phyloP scores from a whole-genome alignment of 805 yeast species.

The Saccharomycopsis sp. region DNA sequence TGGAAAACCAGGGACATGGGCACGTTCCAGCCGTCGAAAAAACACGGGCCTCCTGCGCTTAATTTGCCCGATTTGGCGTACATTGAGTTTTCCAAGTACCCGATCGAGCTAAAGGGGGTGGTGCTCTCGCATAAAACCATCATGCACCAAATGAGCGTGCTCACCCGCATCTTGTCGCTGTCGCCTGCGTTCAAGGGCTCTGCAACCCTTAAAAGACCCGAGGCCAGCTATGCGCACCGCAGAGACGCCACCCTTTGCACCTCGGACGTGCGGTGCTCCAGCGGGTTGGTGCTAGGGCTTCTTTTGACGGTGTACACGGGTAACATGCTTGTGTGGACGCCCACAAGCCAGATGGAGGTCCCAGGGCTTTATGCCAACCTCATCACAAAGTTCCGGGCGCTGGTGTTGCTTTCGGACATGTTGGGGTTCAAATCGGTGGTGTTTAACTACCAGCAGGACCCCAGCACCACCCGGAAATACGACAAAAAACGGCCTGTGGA shows the following conservation, averaged over 20 bases:
- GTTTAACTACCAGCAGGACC: constrained; percentile 86
- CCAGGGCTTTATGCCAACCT: constrained; percentile 86
- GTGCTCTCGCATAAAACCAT: constrained; percentile 87
- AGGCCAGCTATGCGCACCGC: constrained; percentile 41
- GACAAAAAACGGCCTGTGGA: constrained; percentile 71
- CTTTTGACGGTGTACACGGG: constrained; percentile 82
- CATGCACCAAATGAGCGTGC: constrained; percentile 76
- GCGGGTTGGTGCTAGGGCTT: constrained; percentile 79
- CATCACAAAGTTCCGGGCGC: constrained; percentile 62
- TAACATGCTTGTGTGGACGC: constrained; percentile 71
- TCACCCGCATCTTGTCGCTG: constrained; percentile 63
- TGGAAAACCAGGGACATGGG: constrained; percentile 91
- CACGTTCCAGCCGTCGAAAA: constrained; percentile 48
- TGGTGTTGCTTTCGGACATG: constrained; percentile 77
- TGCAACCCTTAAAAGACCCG: constrained; percentile 27
- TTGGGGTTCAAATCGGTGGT: constrained; percentile 84
- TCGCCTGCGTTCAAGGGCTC: constrained; percentile 33
- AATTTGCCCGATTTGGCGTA: constrained; percentile 84
- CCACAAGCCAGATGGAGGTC: constrained; percentile 61
- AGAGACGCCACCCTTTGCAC: constrained; percentile 59
- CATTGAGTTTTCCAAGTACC: constrained; percentile 85
- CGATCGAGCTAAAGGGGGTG: constrained; percentile 85
- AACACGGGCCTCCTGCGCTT: constrained; percentile 53
- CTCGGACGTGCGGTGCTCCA: constrained; percentile 50
- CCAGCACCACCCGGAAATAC: constrained; percentile 74